Evolutionary conservation across 2,329 filamentous ascomycete species (phyloP), one percentile per base, ranked within the genome.

Genomic region (Trichoderma brevicompactum): DNA sequence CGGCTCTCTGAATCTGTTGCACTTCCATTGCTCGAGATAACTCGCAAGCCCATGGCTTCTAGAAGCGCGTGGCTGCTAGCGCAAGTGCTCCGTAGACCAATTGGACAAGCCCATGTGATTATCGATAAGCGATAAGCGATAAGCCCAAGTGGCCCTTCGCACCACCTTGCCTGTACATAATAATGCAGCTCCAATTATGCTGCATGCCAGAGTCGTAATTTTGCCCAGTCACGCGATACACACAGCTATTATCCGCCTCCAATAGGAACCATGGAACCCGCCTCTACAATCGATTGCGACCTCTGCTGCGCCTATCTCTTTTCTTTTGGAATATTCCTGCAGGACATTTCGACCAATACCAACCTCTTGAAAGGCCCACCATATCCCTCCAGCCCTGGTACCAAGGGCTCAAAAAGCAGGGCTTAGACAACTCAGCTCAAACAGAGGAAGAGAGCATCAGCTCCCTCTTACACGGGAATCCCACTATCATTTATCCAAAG

Each of bases 271-370:
- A 65, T 65, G 64, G 49, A 61, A 9, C 40, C 64, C 7, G 34
- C n/a, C 19, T 52, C 55, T 28, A 36, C 32, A 38, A 59, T 52
- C 17, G 68, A 74, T 54, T 79, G 77, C 67, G 69, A 76, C 19
- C 61, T 65, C 19, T 69, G 72, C 55, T 77, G 77, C 64, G 76
- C 75, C 32, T 66, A 77, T 32, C 70, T 79, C 58, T 72, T 79
- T 28, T 76, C 76, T 5, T 74, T 79, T 65, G 77, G 74, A 40
- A 74, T 78, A 34, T 66, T 77, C 19, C 71, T 79, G 5, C 77
- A 79, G 40, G 63, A 74, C 41, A 64, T 79, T 13, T 73, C 75
- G 9, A 74, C 72, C 10, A 67, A 70, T 15, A 76, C 76, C 28
- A 68, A 59, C 12, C 49, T 74, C 8, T 66, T 75, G 12, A 58